Percentiles rank a stretch among this genome's conserved stretches.
Evolutionary conservation across 306 rosid genomes (phyloP).

Genomic region (Cucurbita moschata): DNA sequence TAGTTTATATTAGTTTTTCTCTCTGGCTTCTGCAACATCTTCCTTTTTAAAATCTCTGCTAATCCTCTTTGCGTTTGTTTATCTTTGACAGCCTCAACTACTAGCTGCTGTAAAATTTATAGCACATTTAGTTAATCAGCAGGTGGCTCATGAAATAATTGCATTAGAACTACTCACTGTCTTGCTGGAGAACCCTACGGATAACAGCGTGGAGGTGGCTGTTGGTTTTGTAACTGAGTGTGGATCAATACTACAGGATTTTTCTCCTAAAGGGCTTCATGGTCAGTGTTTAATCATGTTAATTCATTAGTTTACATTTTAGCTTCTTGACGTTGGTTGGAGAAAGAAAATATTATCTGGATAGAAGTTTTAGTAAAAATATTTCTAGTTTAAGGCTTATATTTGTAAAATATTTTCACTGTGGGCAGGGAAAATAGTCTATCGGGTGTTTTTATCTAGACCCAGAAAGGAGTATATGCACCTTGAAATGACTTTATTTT

Average conservation of each 20-base stretch:
- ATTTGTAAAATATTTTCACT: background rate
- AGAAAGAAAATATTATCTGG: background rate
- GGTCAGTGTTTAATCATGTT: conserved; percentile 24
- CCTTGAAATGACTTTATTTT: background rate
- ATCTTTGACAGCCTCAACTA: conserved; percentile 54
- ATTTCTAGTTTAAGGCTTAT: background rate
- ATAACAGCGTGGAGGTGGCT: conserved; percentile 95
- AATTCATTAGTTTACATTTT: background rate
- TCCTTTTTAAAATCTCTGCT: background rate
- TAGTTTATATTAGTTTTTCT: background rate
- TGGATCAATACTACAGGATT: conserved; percentile 79
- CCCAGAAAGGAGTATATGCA: background rate
- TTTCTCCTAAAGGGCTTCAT: conserved; percentile 80
- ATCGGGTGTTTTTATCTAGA: background rate
- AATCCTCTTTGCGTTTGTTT: conserved; percentile 1
- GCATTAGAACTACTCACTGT: conserved; percentile 82
- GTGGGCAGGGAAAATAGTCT: background rate
- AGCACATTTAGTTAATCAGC: conserved; percentile 91
- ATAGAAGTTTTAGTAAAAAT: background rate
- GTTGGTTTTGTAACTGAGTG: conserved; percentile 91
- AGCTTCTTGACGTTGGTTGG: background rate
- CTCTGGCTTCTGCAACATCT: background rate
- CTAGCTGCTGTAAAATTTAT: conserved; percentile 91
- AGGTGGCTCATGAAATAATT: conserved; percentile 81
- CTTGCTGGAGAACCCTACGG: conserved; percentile 79